Percentiles rank a stretch among this genome's conserved stretches.
These are phyloP conservation scores for Penicillium silybi DNA, from an alignment of 495 filamentous ascomycete species.

Conservation along the genomic window DNA sequence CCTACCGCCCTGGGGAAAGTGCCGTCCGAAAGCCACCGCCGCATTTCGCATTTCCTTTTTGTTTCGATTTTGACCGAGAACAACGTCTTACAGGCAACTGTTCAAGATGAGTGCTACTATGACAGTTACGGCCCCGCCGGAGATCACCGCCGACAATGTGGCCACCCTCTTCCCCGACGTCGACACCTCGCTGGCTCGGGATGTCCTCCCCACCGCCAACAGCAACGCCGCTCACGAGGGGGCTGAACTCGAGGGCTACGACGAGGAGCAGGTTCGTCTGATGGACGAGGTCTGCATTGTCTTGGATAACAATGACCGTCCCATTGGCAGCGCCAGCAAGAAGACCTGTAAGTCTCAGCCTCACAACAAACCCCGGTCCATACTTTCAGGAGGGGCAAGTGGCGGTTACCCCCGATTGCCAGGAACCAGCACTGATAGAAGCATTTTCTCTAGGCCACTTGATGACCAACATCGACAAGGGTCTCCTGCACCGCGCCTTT, in stretches of 20 bases:
- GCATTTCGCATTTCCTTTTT: conserved; percentile 3
- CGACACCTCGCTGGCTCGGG: conserved; percentile 70
- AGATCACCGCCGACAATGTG: conserved; percentile 81
- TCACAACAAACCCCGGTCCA: neutral
- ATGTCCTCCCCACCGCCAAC: conserved; percentile 50
- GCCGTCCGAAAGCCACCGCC: conserved; percentile 2
- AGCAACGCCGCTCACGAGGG: conserved; percentile 30
- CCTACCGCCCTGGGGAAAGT: conserved; percentile 14
- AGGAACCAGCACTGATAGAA: conserved; percentile 2
- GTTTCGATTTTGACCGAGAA: neutral
- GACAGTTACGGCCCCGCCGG: conserved; percentile 33
- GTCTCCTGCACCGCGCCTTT: conserved; percentile 94
- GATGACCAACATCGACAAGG: conserved; percentile 96
- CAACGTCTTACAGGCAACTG: neutral
- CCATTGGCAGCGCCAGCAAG: conserved; percentile 97
- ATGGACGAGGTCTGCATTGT: conserved; percentile 99
- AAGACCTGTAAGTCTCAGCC: conserved; percentile 72
- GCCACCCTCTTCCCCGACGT: conserved; percentile 92
- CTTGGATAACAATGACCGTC: conserved; percentile 82
- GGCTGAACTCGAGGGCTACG: conserved; percentile 71
- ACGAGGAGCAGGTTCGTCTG: conserved; percentile 93
- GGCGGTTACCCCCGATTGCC: neutral
- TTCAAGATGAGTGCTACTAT: conserved; percentile 49
- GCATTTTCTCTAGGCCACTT: conserved; percentile 66
- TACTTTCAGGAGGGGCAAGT: conserved; percentile 10